Evolutionary conservation across 768 basidiomycete species (phyloP), one percentile per base, ranked within the genome.

Genomic region (Cubamyces lactineus): DNA sequence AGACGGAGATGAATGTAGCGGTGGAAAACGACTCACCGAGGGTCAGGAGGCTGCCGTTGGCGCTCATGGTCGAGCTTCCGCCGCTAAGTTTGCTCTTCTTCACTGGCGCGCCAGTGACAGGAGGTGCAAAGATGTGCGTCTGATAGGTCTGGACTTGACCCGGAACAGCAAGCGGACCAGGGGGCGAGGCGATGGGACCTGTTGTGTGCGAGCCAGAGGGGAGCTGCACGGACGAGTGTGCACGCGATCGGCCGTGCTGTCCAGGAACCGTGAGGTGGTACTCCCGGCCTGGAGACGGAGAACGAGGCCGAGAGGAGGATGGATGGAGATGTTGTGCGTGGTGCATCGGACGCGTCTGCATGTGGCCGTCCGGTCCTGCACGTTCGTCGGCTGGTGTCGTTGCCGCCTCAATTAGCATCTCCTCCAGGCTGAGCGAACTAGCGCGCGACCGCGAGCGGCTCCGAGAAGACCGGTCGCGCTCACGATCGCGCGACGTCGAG

Each of bases 51-150:
- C 68, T 69, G 23, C 68, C 66, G 61, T 65, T 69, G 34, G 49
- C 55, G 48, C 58, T 52, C 17, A 65, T 48, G 52, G 48, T 41
- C 51, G 59, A 61, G 1, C 53, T 58, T 0, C 53, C 51, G 7
- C 16, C 59, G 30, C 48, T 28, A 15, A 51, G 58, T 64, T 89
- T 87, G 39, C 73, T 72, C 76, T 88, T 88, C 76, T 89, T 89
- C 17, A 80, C 80, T 2, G 88, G 87, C 3, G 89, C 87, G 57
- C 89, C 89, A 0, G 85, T 90, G 7, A 89, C 86, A 3, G 86
- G 84, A 2, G 88, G 86, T 7, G 88, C 86, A 68, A 91, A 91
- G 13, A 88, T 83, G 69, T 89, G 88, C 0, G 85, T 87, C 63
- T 86, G 85, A 61, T 85, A 85, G 23, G 76, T 78, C 41, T 79